These are phyloP conservation scores for Sclerotinia nivalis DNA, from an alignment of 2,329 filamentous ascomycete species.

Conservation along the genomic window DNA sequence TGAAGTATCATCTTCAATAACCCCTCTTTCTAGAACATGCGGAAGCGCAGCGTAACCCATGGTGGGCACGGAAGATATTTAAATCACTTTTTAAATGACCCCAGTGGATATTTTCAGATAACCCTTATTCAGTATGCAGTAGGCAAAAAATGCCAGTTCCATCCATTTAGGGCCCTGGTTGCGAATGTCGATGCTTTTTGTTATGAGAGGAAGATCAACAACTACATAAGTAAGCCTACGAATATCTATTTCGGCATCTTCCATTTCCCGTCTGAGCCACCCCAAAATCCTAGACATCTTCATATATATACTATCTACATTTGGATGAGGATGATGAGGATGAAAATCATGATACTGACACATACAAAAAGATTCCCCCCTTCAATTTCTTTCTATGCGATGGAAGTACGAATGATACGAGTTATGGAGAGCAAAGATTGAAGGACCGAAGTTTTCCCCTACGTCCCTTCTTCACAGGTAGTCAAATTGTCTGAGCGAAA, in stretches of 20 bases:
- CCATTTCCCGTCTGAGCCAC: background rate
- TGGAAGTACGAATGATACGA: background rate
- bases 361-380: background rate
- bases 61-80: slow-evolving; percentile 2
- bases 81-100: background rate
- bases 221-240: background rate
- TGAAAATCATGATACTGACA: background rate
- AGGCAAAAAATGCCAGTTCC: background rate
- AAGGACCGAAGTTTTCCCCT: background rate
- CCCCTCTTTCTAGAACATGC: background rate
- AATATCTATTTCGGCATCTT: background rate
- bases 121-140: background rate
- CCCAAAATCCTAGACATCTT: background rate
- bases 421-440: background rate
- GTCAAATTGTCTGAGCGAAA: background rate
- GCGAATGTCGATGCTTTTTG: slow-evolving; percentile 5
- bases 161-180: background rate
- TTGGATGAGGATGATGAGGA: background rate
- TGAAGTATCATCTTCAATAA: background rate
- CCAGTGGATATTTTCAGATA: background rate
- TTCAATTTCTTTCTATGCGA: background rate
- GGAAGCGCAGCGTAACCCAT: background rate
- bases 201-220: background rate
- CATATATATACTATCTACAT: background rate
- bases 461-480: background rate